Evolutionary conservation across 352 stramenopile species (phyloP), one percentile per base, ranked within the genome.

Genomic region (Phytopythium litorale): DNA sequence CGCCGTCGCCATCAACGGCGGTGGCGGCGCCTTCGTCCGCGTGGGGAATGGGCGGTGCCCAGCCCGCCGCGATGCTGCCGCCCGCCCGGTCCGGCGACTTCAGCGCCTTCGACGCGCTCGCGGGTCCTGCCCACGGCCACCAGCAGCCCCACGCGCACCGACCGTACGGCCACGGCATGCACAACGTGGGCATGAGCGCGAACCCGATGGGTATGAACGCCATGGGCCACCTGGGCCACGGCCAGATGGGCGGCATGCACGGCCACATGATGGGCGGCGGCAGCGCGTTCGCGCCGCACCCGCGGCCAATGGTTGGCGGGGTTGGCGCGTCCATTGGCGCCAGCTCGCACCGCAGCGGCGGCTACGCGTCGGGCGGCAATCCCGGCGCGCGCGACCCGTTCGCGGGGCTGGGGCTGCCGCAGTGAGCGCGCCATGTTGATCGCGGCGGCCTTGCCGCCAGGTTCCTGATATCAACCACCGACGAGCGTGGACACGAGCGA

Each of bases 401-500:
- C 67, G 82, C 85, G 7, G 85, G 85, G 11, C 65, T 92, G 23
- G 85, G 82, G n/a, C 59, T 90, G 58, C 81, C 81, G 5, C 67
- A 79, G 57, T 67, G 23, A 83, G 52, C 68, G n/a, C 65, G n/a
- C 28, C 64, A 48, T 33, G 53, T 54, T 54, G 35, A 55, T 40
- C 35, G 42, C 8, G 42, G 18, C 7, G 30, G 18, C n/a, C 4
- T 25, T 42, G 23, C 40, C 33, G 18, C 33, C 18, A 43, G 51
- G 23, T 33, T 32, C 18, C 18, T 9, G 45, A 51, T 52, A 52
- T 52, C 0, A 52, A 16, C 46, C 46, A 12, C 46, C 46, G 23
- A 52, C 12, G 23, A n/a, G 11, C n/a, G 21, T 9, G 15, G 45
- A 32, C 51, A 1, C n/a, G 19, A 49, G 19, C 19, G 25, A 42